Evolutionary conservation across 352 stramenopile genomes (phyloP).

Genomic region (Globisporangium lucens): DNA sequence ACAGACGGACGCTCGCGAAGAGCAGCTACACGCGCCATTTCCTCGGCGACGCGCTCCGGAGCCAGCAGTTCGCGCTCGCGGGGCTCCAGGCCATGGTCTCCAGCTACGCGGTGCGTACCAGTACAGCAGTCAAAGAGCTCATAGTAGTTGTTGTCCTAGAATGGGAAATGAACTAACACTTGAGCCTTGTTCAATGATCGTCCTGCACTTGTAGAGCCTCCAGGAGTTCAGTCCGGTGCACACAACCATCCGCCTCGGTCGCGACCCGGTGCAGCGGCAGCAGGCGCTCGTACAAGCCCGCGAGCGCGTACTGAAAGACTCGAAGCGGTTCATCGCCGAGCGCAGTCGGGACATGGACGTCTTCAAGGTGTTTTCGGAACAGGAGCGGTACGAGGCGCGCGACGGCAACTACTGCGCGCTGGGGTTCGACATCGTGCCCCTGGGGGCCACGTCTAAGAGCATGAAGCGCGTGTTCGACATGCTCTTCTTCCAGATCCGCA

Average conservation of each 20-base stretch:
- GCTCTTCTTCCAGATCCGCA: conserved; percentile 30
- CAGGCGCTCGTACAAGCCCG: conserved; percentile 24
- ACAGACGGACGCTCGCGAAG: not conserved
- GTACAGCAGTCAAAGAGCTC: too few relatives aligned
- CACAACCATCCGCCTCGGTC: conserved; percentile 27
- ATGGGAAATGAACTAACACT: too few relatives aligned
- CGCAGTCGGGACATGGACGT: conserved; percentile 30
- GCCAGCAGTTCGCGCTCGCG: conserved; percentile 12
- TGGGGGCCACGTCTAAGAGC: conserved; percentile 16
- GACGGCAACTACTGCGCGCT: conserved; percentile 32
- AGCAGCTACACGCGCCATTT: conserved; percentile 1
- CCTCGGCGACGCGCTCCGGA: conserved; percentile 10
- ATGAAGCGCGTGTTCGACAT: conserved; percentile 52
- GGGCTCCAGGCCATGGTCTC: conserved; percentile 12
- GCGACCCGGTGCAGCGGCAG: conserved; percentile 25
- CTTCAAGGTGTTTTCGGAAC: conserved; percentile 26
- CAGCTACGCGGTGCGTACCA: conserved; percentile 9
- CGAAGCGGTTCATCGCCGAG: conserved; percentile 27
- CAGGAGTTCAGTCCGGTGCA: conserved; percentile 37
- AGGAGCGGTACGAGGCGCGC: conserved; percentile 33
- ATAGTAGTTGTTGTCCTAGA: too few relatives aligned
- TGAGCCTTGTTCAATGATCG: not conserved
- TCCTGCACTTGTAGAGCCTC: conserved; percentile 17
- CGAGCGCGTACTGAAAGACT: conserved; percentile 17
- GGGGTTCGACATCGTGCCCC: conserved; percentile 34